phyloP scores from a whole-genome alignment of 1,284 basidiomycete species.

The Cutaneotrichosporon spelunceum region DNA sequence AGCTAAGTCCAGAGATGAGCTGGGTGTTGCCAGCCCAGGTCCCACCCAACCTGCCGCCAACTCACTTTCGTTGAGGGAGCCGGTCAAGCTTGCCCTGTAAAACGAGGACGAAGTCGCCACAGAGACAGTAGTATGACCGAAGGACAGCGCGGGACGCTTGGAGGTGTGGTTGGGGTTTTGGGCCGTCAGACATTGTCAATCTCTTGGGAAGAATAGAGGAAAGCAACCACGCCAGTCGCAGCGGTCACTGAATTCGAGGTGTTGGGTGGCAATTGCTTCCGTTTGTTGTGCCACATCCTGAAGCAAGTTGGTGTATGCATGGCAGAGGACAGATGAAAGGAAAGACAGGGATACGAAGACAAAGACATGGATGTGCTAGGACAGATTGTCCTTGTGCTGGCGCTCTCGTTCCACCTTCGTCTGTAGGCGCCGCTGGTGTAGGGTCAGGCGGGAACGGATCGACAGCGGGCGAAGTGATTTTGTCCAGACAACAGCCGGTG shows the following conservation, averaged over 20 bases:
- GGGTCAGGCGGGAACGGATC: background rate
- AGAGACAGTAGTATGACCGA: constrained; percentile 52
- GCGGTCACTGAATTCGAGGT: background rate
- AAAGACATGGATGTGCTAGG: background rate
- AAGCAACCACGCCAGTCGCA: background rate
- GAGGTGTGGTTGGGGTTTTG: constrained; percentile 10
- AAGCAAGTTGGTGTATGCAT: background rate
- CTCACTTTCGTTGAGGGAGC: constrained; percentile 45
- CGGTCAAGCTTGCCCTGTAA: constrained; percentile 49
- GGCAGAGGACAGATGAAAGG: background rate
- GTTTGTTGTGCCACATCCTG: background rate
- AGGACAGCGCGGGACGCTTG: constrained; percentile 46
- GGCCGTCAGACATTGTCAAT: background rate
- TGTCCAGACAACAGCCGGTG: background rate
- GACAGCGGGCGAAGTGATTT: background rate
- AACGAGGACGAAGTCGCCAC: constrained; percentile 52
- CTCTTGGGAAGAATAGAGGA: background rate
- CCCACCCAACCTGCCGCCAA: too few relatives aligned
- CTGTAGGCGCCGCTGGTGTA: background rate
- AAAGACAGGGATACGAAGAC: background rate
- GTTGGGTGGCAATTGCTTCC: constrained; percentile 2
- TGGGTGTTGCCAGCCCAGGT: too few relatives aligned
- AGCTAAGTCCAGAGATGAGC: background rate
- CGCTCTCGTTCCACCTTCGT: background rate
- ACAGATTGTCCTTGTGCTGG: background rate